Evolutionary conservation across 2,329 filamentous ascomycete species (phyloP), one percentile per base, ranked within the genome.

Genomic region (Furcasterigmium furcatum): DNA sequence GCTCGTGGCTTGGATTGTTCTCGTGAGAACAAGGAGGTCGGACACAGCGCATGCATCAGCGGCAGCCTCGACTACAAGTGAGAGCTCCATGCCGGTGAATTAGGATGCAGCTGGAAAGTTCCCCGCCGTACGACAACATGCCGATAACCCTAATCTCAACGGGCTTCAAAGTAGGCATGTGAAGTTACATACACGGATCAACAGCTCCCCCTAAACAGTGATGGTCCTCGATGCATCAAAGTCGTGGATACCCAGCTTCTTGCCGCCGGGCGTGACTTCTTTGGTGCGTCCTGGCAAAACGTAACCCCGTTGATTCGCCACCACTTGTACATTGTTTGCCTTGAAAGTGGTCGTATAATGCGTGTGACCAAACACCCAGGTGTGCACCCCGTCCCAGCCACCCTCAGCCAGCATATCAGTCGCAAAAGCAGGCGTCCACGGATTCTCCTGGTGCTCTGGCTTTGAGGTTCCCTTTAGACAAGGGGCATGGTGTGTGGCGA

Each of bases 401-500:
- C 47, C 53, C 18, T 57, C 47, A 27, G 47, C 45, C 5, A 69
- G 18, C 7, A 70, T 49, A 45, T 82, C 74, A 1, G 77, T 81
- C 5, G 70, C 73, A 56, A 81, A 84, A 0, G 72, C 78, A 8
- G 66, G 66, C 3, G 61, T 66, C 66, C 71, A 74, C 0, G 71
- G 68, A 19, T 67, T 76, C 14, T 65, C 58, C 3, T 63, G 54
- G 41, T 84, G 63, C 49, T 73, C 66, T 0, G 78, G 77, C 2
- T 65, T 64, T 1, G 77, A 74, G 2, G 75, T 73, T 7, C 67
- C 68, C 38, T 67, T 50, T 1, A 76, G 51, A n/a, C 65, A 73
- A 2, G 80, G 79, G 3, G 79, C 77, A 53, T 84, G 79, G 44
- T 83, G 77, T 1, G 78, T 83, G 1, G 74, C 68, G 0, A 84